Evolutionary conservation across 1,284 basidiomycete species (phyloP), one percentile per base, ranked within the genome.

Genomic region (Cystobasidiaceae sp.): DNA sequence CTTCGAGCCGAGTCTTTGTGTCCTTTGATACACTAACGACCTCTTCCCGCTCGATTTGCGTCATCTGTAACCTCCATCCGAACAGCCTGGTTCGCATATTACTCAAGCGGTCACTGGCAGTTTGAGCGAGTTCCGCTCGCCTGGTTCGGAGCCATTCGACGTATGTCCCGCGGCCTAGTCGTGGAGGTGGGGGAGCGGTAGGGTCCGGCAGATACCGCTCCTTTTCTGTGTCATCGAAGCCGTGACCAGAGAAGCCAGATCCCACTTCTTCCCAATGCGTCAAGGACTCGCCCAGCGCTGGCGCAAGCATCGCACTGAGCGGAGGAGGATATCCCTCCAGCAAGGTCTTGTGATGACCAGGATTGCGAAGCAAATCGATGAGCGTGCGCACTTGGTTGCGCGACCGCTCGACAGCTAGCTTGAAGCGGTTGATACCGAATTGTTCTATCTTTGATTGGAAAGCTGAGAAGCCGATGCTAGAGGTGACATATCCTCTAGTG

Each of bases 181-280:
- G 49, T 25, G 45, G 25, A 11, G 32, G 11, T 23, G 27, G 39
- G 4, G 44, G 51, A 21, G 34, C 28, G 23, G 41, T 32, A 28
- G 51, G 51, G 27, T 64, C 61, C n/a, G 61, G 61, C n/a, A 58
- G 19, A 30, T 48, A 66, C 9, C 63, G 54, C 48, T 66, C 63
- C 49, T 50, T 57, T 23, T 66, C 43, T 55, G 41, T 34, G 45
- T 66, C 63, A 15, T 66, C 63, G 37, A 58, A 66, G 6, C 63
- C 63, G 39, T 66, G 63, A 3, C 63, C 63, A 27, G 37, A 37
- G 46, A 66, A 66, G 21, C 63, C 63, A 19, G 37, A 45, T 58
- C 51, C 63, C 33, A 49, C 32, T 17, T 45, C 44, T 58, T 66
- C 63, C 63, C 63, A 66, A 4, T 46, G 54, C 9, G 63, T 46